A percentile compares a stretch with the other conserved stretches of the same genome.
These are phyloP conservation scores for Rhododendron griersonianum DNA, from an alignment of 148 eudicot genomes.

Conservation along the genomic window DNA sequence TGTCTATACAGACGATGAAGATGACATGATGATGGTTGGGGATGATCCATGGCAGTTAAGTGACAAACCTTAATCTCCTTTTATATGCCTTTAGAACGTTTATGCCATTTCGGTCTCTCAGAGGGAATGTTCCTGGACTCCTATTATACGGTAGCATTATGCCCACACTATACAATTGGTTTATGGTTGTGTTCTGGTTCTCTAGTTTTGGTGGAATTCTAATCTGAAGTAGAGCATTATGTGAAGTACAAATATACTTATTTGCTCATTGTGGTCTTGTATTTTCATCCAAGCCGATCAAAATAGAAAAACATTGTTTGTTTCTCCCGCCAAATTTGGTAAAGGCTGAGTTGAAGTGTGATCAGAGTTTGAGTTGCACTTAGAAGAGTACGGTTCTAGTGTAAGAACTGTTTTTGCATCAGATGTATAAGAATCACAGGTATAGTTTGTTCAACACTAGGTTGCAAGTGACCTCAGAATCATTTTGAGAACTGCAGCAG, in stretches of 20 bases:
- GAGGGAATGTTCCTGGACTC: neutral
- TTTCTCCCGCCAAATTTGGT: neutral
- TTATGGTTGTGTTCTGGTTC: neutral
- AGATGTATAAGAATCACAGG: neutral
- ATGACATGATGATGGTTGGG: conserved; percentile 97
- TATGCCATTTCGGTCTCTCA: neutral
- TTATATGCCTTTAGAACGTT: neutral
- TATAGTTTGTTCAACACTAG: no score
- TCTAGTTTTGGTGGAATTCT: neutral
- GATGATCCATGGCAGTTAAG: conserved; percentile 99
- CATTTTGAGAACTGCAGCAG: neutral
- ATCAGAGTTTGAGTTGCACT: neutral
- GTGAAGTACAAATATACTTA: neutral
- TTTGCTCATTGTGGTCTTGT: neutral
- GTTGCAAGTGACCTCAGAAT: neutral
- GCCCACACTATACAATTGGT: neutral
- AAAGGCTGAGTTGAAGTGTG: neutral
- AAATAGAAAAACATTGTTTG: neutral
- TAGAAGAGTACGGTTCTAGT: neutral
- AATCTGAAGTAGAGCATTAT: neutral
- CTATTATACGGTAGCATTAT: neutral
- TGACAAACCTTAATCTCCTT: conserved; percentile 11
- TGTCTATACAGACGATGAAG: conserved; percentile 87
- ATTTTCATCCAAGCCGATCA: neutral
- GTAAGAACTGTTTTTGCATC: neutral